Base-by-base conservation (phyloP, 1,284 basidiomycete genomes). In the Rhodotorula sp. region DNA sequence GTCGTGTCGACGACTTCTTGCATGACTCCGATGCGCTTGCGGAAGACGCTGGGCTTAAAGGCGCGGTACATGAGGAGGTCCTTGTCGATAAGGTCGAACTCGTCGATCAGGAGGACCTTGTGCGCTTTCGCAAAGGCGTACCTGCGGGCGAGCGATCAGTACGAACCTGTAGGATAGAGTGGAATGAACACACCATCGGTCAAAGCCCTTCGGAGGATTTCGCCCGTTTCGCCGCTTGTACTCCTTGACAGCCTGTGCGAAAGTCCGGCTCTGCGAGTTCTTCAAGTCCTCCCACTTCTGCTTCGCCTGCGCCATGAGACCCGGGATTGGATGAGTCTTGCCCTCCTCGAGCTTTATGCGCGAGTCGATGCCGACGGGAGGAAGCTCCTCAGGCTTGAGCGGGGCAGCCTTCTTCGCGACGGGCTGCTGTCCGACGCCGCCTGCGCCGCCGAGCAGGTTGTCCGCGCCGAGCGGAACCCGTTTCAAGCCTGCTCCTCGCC, bases 1-100 rank as follows among this genome's bases (percentile, higher is more conserved):
- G 70, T 75, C 28, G 62, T 60, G 60, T 73, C 71, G 46, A 70
- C 60, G 7, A 55, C 62, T 5, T 67, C 63, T 24, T 64, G 57
- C 37, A 72, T 55, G n/a, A 72, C 65, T 11, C 63, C 67, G 31
- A 76, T 69, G 31, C 77, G 71, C 16, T 59, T 56, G 15, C 75
- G 73, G 46, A 77, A 72, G 31, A 68, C 61, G 20, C 65, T 28
- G 22, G 76, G 75, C 30, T 62, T 59, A 64, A 77, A 75, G 13
- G 77, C 77, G 48, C 77, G 76, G 62, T 73, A 77, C 56, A 73
- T 71, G 50, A 70, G 64, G 55, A 77, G 68, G 53, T 76, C 75
- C 44, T 75, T 68, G 67, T 77, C 67, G 63, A 77, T 77, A 47
- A 77, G 65, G 69, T 77, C 77, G 58, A 77, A 77, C 67, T 77